Base-by-base conservation (phyloP, 2,329 filamentous ascomycete species). In the Apiospora hydei region DNA sequence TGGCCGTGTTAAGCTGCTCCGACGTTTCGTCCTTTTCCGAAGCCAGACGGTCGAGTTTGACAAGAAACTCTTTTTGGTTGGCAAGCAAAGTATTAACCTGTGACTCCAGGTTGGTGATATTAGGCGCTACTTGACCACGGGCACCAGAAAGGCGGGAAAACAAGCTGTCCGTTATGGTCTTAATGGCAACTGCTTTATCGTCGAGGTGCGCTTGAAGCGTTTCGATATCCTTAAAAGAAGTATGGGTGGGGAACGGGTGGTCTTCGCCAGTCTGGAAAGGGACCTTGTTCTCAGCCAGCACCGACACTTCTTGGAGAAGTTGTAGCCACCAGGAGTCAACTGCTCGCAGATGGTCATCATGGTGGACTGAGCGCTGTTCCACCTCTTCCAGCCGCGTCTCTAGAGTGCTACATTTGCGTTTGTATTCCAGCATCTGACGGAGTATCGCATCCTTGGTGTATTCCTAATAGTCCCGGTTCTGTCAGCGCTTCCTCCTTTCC, bases 361-460 rank as follows among this genome's bases (percentile, higher is more conserved):
- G 94, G 83, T 96, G 91, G 74, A 89, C 88, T 43, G 93, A 90
- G 79, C 91, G 89, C 81, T 94, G 95, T 75, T 93, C 90, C 74
- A 97, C 86, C 76, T 97, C 93, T 80, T 92, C 92, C 74, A 98
- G 86, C 79, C 94, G 93, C 72, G 90, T 87, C 84, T 98, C 95
- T 74, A 97, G 86, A 53, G 93, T 93, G 72, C 89, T 88, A 81
- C 95, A 95, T 81, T 97, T 94, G 77, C 96, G 92, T 84, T 97
- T 98, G 84, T 97, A 98, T 84, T 98, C 96, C 81, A 95, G 94
- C 95, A 99, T 98, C 84, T 98, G 96, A 72, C 97, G 94, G 79
- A 94, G 92, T 81, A 99, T 98, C 75, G 96, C 96, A 85, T 98
- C 96, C 85, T 98, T 99, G 84, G 96, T 93, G 79, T 93, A 96